These are phyloP conservation scores for Carex myosuroides DNA, from an alignment of 176 grass and related monocot genomes.

Conservation along the genomic window DNA sequence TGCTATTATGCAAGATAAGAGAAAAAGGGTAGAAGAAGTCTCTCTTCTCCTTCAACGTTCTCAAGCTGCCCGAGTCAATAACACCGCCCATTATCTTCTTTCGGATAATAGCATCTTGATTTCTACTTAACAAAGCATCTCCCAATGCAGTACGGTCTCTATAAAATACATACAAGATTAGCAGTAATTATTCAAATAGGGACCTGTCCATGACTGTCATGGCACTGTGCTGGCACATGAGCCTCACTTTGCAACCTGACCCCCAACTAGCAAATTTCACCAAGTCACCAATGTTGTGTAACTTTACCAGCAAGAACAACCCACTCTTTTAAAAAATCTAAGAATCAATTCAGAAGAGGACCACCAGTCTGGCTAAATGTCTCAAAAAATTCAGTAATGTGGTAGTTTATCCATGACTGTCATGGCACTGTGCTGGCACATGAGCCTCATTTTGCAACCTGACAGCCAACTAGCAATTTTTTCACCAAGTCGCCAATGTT, in stretches of 20 bases:
- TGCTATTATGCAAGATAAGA: slow-evolving; percentile 92
- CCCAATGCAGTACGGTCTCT: slow-evolving; percentile 39
- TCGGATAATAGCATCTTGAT: slow-evolving; percentile 45
- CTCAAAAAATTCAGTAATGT: background rate
- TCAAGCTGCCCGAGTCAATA: slow-evolving; percentile 61
- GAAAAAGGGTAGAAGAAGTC: slow-evolving; percentile 90
- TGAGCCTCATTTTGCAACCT: background rate
- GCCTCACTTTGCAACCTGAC: background rate
- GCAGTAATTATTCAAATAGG: slow-evolving; percentile 17
- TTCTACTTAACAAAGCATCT: slow-evolving; percentile 45
- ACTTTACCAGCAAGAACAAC: background rate
- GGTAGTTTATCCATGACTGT: background rate
- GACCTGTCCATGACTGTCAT: background rate
- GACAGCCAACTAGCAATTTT: background rate
- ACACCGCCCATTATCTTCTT: slow-evolving; percentile 83
- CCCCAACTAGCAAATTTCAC: background rate
- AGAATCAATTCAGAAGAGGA: background rate
- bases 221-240: background rate
- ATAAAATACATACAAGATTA: slow-evolving; percentile 18
- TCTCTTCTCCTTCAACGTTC: slow-evolving; percentile 73
- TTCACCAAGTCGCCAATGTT: background rate
- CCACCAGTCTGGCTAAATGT: background rate
- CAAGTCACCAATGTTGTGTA: background rate
- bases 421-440: background rate
- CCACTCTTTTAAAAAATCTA: background rate